A percentile compares a stretch with the other conserved stretches of the same genome.
Conservation (phyloP, 2,329 filamentous ascomycete species). For the Massarina eburnea region DNA sequence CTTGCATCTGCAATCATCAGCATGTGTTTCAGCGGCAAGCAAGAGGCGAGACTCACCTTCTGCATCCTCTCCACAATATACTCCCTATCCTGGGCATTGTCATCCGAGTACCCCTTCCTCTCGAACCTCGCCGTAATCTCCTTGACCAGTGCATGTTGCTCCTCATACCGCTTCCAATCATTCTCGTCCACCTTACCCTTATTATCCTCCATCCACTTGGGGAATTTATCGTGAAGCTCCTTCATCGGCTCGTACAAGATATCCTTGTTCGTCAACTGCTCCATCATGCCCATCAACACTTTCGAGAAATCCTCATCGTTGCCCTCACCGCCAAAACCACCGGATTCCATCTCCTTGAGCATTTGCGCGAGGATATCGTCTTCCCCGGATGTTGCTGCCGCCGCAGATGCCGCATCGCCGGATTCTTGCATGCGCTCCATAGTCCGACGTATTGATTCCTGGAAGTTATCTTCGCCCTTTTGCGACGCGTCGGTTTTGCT, state of each 20-base stretch:
- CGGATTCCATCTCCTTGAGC: slow-evolving; percentile 80
- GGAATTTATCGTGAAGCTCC: slow-evolving; percentile 91
- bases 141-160: slow-evolving; percentile 75
- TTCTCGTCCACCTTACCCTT: slow-evolving; percentile 63
- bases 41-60: slow-evolving; percentile 61
- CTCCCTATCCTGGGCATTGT: slow-evolving; percentile 77
- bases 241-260: slow-evolving; percentile 99
- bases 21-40: not conserved
- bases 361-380: slow-evolving; percentile 91
- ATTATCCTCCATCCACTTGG: slow-evolving; percentile 83
- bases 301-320: slow-evolving; percentile 87
- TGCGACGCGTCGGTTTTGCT: slow-evolving; percentile 20
- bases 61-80: slow-evolving; percentile 98
- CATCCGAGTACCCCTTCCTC: slow-evolving; percentile 75
- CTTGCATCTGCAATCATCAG: slow-evolving; percentile 77
- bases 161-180: slow-evolving; percentile 77
- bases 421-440: slow-evolving; percentile 96
- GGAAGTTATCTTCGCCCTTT: slow-evolving; percentile 70
- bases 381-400: slow-evolving; percentile 62
- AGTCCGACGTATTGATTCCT: slow-evolving; percentile 87
- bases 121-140: slow-evolving; percentile 93
- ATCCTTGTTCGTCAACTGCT: slow-evolving; percentile 96
- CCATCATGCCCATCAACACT: slow-evolving; percentile 98
- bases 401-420: slow-evolving; percentile 79
- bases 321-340: slow-evolving; percentile 55